Evolutionary conservation across 2,329 filamentous ascomycete species (phyloP).

Genomic region (Thielaviopsis musarum): DNA sequence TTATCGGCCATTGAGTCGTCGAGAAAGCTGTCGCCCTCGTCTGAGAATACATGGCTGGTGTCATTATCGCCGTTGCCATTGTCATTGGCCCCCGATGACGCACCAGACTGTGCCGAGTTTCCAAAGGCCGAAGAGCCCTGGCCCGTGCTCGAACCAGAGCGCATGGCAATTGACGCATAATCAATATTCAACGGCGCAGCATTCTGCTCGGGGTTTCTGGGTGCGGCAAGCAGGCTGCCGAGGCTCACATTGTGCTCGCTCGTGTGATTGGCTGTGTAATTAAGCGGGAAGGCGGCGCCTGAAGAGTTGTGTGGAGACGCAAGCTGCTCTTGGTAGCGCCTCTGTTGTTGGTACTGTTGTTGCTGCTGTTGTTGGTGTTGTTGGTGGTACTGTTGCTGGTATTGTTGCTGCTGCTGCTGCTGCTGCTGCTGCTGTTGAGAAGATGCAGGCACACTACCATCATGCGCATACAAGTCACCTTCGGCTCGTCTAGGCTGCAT

Average conservation of each 20-base stretch:
- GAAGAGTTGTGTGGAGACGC: slow-evolving; percentile 1
- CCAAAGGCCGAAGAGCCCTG: neutral
- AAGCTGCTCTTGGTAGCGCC: neutral
- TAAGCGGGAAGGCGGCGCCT: neutral
- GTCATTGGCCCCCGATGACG: neutral
- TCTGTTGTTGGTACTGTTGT: neutral
- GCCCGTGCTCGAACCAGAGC: neutral
- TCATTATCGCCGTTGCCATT: slow-evolving; percentile 2
- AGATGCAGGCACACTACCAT: neutral
- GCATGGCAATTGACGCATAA: neutral
- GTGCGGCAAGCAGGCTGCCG: neutral
- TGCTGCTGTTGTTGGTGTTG: neutral
- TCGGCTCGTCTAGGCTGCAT: neutral
- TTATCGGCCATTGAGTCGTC: neutral
- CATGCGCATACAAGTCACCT: neutral
- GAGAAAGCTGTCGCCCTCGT: slow-evolving; percentile 9
- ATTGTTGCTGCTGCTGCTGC: no score
- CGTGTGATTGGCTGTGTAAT: neutral
- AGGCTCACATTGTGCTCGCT: slow-evolving; percentile 4
- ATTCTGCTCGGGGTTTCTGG: neutral
- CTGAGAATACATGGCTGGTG: slow-evolving; percentile 9
- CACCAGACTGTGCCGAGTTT: neutral
- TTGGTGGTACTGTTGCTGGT: no score
- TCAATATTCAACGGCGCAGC: neutral
- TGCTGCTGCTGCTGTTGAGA: neutral